A percentile compares a stretch with the other conserved stretches of the same genome.
Evolutionary conservation across 139 green algal genomes (phyloP).

Genomic region (Trebouxia sp.): DNA sequence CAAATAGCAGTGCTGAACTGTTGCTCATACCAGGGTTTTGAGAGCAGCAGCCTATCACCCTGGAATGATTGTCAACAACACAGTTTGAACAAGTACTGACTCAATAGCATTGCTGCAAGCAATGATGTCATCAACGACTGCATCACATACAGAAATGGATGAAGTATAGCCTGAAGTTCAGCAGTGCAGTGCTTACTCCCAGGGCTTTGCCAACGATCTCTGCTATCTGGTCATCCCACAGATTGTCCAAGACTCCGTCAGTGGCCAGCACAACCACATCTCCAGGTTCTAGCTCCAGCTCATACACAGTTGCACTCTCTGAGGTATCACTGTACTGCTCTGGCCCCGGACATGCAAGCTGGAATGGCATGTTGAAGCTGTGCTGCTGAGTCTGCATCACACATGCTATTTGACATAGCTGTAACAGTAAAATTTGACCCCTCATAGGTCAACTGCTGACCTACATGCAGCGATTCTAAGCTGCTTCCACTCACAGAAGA

Average conservation of each 20-base stretch:
- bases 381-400: slow-evolving; percentile 83
- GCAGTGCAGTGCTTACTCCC: neutral
- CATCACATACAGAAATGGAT: neutral
- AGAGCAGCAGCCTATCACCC: no score
- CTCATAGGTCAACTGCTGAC: no score
- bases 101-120: no score
- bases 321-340: slow-evolving; percentile 32
- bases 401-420: no score
- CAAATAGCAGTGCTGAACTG: no score
- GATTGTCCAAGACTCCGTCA: slow-evolving; percentile 98
- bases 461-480: no score
- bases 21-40: no score
- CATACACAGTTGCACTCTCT: slow-evolving; percentile 61
- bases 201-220: slow-evolving; percentile 43
- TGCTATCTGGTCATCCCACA: slow-evolving; percentile 88
- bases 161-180: neutral
- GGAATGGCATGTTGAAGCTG: slow-evolving; percentile 95
- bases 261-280: slow-evolving; percentile 87
- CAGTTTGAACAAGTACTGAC: no score
- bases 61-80: no score
- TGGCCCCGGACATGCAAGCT: slow-evolving; percentile 62
- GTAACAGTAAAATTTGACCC: no score
- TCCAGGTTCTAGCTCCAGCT: slow-evolving; percentile 52
- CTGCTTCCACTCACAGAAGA: no score
- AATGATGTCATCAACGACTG: no score